Base-by-base conservation (phyloP, 2,329 filamentous ascomycete species). In the Paecilomyces sp. region DNA sequence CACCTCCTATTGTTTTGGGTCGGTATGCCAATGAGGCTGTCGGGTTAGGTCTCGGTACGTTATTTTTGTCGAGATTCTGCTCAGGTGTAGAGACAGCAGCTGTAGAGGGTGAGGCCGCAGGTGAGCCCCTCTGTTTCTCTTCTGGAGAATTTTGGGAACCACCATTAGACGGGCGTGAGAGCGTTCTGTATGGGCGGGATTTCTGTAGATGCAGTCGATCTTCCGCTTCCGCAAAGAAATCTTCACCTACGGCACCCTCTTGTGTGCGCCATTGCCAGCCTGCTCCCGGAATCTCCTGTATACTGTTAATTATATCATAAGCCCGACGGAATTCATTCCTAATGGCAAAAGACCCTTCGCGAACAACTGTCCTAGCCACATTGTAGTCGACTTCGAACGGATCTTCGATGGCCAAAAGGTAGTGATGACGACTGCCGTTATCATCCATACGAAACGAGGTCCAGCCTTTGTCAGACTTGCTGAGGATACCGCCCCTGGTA, bases 331-430 rank as follows among this genome's bases (percentile, higher is more conserved):
- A 94, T 74, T 96, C 91, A 66, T 94, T 88, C 50, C 90, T 82
- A 61, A 96, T 94, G 0, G 88, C 83, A 1, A 90, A 87, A 63
- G 96, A 90, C 1, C 91, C 91, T 61, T 87, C 84, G 68, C 93
- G 89, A 6, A 88, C 92, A 0, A 96, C 91, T 0, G 91, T 96
- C 56, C 91, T 82, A 2, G 90, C 92, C 34, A 96, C 89, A 66
- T 96, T 97, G 74, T 96, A 91, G 50, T 91, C 87, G 1, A 87
- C 76, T 76, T 96, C 91, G 68, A 96, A 96, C 0, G 92, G 92
- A 71, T 96, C 92, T 71, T 96, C 92, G 61, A 97, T 92, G 33
- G 91, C 90, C 65, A 96, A 89, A 3, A 96, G 82, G 71, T 91
- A 96, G 12, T 91, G 85, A 68, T 92, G 85, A 1, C 89, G 85